Conservation (phyloP, 495 filamentous ascomycete genomes). For the Aspergillus funiculosus region DNA sequence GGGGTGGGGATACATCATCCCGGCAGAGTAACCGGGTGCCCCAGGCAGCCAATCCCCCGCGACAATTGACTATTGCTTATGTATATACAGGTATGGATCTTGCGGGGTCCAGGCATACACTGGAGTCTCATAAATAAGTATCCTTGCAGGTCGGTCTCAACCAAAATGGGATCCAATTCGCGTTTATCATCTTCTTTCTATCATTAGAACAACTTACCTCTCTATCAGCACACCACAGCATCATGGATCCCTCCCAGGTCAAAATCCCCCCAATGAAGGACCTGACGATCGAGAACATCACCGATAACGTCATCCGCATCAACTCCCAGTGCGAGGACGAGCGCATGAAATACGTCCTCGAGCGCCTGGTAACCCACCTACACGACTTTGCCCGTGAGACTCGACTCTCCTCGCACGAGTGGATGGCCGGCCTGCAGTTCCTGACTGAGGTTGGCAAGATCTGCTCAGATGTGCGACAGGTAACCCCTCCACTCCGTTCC, state of each 20-base stretch:
- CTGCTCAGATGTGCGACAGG: constrained; percentile 63
- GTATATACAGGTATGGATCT: too few species aligned
- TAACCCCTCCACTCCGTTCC: constrained; percentile 18
- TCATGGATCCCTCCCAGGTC: constrained; percentile 49
- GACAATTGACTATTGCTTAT: too few species aligned
- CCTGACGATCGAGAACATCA: constrained; percentile 79
- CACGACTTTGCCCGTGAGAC: constrained; percentile 83
- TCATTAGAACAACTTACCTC: not conserved
- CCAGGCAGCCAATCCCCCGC: too few species aligned
- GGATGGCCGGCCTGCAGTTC: constrained; percentile 69
- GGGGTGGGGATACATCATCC: too few species aligned
- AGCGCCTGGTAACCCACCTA: constrained; percentile 67
- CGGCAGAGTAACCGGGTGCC: too few species aligned
- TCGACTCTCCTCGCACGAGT: constrained; percentile 69
- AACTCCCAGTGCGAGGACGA: constrained; percentile 63
- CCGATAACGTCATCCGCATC: constrained; percentile 64
- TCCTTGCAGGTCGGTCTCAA: too few species aligned
- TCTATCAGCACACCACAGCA: not conserved
- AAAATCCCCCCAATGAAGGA: constrained; percentile 60
- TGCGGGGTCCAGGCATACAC: too few species aligned
- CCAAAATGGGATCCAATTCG: too few species aligned
- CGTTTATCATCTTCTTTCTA: too few species aligned
- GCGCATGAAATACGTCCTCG: constrained; percentile 67
- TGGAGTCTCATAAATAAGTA: too few species aligned
- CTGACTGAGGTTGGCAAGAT: constrained; percentile 70